phyloP scores from a whole-genome alignment of 805 yeast species.

The Starmerella lactis-condensi region DNA sequence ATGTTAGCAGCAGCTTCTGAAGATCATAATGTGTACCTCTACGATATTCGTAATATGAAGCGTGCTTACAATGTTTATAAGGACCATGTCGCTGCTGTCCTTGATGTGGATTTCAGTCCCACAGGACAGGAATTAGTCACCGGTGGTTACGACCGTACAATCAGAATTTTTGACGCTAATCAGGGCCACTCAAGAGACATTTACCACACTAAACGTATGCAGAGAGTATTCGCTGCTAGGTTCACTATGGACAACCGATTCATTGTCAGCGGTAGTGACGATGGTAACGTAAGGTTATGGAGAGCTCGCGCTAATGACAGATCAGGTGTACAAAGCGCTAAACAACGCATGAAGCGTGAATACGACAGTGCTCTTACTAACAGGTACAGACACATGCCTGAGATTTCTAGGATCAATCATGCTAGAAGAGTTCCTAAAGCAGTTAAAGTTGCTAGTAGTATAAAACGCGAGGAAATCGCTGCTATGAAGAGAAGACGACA shows the following conservation, averaged over 20 bases:
- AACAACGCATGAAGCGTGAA: conserved; percentile 66
- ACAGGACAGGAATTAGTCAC: conserved; percentile 93
- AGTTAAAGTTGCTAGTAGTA: conserved; percentile 75
- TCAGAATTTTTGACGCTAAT: conserved; percentile 53
- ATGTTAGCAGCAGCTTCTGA: conserved; percentile 82
- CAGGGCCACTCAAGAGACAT: conserved; percentile 90
- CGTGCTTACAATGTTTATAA: conserved; percentile 70
- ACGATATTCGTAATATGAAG: conserved; percentile 88
- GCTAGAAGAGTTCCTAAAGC: conserved; percentile 84
- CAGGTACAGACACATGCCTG: conserved; percentile 91
- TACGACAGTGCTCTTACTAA: conserved; percentile 84
- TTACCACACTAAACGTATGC: conserved; percentile 96
- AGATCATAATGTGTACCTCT: conserved; percentile 82
- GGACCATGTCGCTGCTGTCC: conserved; percentile 90
- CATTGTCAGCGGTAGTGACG: conserved; percentile 82
- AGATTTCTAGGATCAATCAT: conserved; percentile 68
- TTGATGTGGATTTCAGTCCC: conserved; percentile 89
- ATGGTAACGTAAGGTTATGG: conserved; percentile 90
- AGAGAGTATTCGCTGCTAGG: conserved; percentile 66
- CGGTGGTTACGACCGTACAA: conserved; percentile 86
- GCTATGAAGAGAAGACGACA: conserved; percentile 65
- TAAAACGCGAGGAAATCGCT: conserved; percentile 54
- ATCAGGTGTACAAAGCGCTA: conserved; percentile 58
- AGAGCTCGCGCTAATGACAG: conserved; percentile 73
- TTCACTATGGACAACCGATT: conserved; percentile 81